These are phyloP conservation scores for Trametes cingulata DNA, from an alignment of 768 basidiomycete genomes.

Conservation along the genomic window DNA sequence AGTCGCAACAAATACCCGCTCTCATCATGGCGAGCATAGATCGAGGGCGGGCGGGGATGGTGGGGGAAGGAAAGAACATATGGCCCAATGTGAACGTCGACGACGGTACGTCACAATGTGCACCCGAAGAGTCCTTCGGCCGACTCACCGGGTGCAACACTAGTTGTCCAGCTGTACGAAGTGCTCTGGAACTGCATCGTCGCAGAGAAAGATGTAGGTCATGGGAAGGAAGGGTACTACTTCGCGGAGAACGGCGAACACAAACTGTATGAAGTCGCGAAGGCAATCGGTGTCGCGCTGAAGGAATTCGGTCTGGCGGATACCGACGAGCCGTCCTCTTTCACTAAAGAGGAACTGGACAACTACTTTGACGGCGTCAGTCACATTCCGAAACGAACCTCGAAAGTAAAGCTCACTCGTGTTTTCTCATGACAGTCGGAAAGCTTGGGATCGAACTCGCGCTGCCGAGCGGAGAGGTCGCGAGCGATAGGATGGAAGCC, in stretches of 20 bases:
- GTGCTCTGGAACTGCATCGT: conserved; percentile 39
- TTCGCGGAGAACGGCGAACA: conserved; percentile 32
- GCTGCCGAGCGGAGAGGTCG: conserved; percentile 24
- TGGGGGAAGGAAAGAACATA: conserved; percentile 58
- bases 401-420: neutral
- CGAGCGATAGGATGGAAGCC: conserved; percentile 49
- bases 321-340: conserved; percentile 41
- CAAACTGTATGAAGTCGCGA: conserved; percentile 31
- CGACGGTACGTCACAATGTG: conserved; percentile 41
- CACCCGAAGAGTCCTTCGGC: neutral
- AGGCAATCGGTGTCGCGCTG: conserved; percentile 34
- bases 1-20: conserved; percentile 51
- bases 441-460: conserved; percentile 17
- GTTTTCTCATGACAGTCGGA: neutral
- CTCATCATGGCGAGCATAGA: conserved; percentile 45
- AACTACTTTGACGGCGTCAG: conserved; percentile 36
- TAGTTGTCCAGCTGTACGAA: conserved; percentile 43
- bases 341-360: conserved; percentile 41
- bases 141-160: neutral
- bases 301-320: conserved; percentile 26
- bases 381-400: neutral
- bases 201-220: conserved; percentile 21
- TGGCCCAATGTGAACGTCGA: conserved; percentile 60
- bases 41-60: conserved; percentile 51
- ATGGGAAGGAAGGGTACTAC: conserved; percentile 36